Conservation (phyloP, 352 stramenopile species). For the Phytophthora lateralis region DNA sequence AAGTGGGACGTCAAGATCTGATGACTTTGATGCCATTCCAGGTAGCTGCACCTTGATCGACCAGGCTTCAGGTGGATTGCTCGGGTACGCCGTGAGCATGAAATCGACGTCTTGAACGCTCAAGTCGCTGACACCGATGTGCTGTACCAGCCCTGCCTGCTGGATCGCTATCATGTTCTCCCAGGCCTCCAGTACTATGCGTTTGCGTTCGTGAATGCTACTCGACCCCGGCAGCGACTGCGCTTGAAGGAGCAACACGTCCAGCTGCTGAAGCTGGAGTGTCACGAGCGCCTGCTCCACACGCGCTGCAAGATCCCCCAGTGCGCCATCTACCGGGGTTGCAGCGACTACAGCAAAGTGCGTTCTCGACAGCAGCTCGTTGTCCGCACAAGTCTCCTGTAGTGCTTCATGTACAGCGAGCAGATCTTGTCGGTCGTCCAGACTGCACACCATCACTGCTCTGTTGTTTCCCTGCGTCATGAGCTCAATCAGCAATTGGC, state of each 20-base stretch:
- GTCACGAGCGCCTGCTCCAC: constrained; percentile 39
- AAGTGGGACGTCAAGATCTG: constrained; percentile 17
- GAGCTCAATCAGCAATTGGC: constrained; percentile 31
- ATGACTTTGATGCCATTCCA: background rate
- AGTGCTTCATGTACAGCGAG: constrained; percentile 35
- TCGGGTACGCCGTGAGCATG: constrained; percentile 40
- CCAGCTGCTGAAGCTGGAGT: constrained; percentile 44
- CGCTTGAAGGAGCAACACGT: constrained; percentile 49
- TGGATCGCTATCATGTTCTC: constrained; percentile 44
- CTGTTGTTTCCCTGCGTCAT: constrained; percentile 44
- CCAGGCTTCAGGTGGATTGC: constrained; percentile 27
- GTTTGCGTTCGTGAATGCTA: constrained; percentile 44
- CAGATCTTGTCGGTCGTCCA: constrained; percentile 39
- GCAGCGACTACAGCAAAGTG: constrained; percentile 36
- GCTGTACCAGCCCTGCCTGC: constrained; percentile 35
- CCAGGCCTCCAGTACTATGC: constrained; percentile 52
- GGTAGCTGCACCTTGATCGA: constrained; percentile 26
- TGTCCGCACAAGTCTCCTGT: constrained; percentile 30
- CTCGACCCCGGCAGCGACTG: constrained; percentile 17
- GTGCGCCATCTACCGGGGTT: constrained; percentile 27
- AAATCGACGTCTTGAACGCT: constrained; percentile 66
- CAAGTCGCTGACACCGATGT: constrained; percentile 56
- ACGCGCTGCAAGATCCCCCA: constrained; percentile 22
- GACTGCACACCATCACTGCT: constrained; percentile 35
- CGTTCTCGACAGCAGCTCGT: constrained; percentile 33